Base-by-base conservation (phyloP, 441 rosid genomes). In the Adansonia gregorii region DNA sequence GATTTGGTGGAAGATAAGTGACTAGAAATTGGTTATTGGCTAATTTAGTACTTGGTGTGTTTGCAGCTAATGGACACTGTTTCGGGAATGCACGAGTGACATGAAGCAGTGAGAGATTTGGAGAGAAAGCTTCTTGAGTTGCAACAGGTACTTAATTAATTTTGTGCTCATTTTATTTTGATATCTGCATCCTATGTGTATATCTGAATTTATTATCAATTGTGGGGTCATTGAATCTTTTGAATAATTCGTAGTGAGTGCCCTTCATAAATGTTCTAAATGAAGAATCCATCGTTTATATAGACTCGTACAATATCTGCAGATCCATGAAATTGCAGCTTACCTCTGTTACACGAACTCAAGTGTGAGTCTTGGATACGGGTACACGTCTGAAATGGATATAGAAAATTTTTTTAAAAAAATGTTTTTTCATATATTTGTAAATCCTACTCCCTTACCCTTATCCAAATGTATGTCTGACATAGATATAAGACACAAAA, bases 51-150 rank as follows among this genome's bases (percentile, higher is more conserved):
- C 64, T 68, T 63, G 17, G 49, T 24, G 15, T 41, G 14, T 78
- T 77, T 81, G 83, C 87, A 96, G 99, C 87, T 96, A 87, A 91
- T 93, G 91, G 99, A 96, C 78, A 96, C 98, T 49, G 82, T 96
- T 45, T 98, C 99, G 49, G 99, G 94, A 93, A 96, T 96, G 87
- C 98, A 96, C 73, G 99, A 93, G 83, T 97, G 99, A 6, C 98
- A 94, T 86, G 98, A 90, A 77, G 99, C 98, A 60, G 94, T 93
- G 56, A 83, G 92, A 86, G 98, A 94, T 35, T 83, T 96, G 77
- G 99, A 94, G 82, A 88, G 78, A 87, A 96, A 96, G 85, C 97
- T 96, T 78, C 87, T 96, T 77, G 98, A 92, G 56, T 82, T 96
- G 77, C 99, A 96, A 72, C 99, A 96, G 96, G 99, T 96, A 85